Conservation (phyloP, 2,329 filamentous ascomycete species). For the Zymoseptoria tritici region DNA sequence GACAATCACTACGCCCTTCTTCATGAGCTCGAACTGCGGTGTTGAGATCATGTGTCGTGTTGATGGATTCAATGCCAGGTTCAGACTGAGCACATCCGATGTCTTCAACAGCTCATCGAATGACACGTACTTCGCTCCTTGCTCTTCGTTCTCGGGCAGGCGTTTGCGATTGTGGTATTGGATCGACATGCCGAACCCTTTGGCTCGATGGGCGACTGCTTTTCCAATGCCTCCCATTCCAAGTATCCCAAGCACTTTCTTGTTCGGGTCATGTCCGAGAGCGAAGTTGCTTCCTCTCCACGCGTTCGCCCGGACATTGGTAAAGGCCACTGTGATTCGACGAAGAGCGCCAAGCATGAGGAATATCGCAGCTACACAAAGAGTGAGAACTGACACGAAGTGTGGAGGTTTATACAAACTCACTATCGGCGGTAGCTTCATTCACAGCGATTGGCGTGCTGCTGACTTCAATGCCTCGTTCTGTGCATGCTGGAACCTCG, state of each 20-base stretch:
- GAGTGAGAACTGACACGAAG: not conserved
- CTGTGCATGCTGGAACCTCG: conserved; percentile 27
- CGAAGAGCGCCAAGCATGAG: conserved; percentile 47
- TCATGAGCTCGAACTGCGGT: conserved; percentile 46
- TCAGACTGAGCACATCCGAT: conserved; percentile 49
- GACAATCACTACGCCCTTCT: conserved; percentile 49
- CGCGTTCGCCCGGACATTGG: conserved; percentile 39
- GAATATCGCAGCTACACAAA: conserved; percentile 38
- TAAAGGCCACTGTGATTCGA: conserved; percentile 41
- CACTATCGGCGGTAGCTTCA: conserved; percentile 40
- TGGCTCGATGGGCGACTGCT: conserved; percentile 42
- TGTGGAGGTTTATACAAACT: not conserved
- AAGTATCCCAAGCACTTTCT: conserved; percentile 49
- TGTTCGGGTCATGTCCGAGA: conserved; percentile 47
- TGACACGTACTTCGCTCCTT: conserved; percentile 46
- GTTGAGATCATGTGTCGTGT: conserved; percentile 49
- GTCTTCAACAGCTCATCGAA: conserved; percentile 49
- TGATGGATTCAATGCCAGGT: conserved; percentile 44
- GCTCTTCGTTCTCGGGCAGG: conserved; percentile 34
- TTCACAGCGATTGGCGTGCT: conserved; percentile 44
- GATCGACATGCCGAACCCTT: conserved; percentile 50
- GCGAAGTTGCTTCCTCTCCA: conserved; percentile 39
- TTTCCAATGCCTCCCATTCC: conserved; percentile 55
- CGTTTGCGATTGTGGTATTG: conserved; percentile 51
- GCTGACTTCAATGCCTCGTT: conserved; percentile 36